A percentile compares a stretch with the other conserved stretches of the same genome.
These are phyloP conservation scores for Skeletonema tropicum DNA, from an alignment of 108 stramenopile species.

Conservation along the genomic window DNA sequence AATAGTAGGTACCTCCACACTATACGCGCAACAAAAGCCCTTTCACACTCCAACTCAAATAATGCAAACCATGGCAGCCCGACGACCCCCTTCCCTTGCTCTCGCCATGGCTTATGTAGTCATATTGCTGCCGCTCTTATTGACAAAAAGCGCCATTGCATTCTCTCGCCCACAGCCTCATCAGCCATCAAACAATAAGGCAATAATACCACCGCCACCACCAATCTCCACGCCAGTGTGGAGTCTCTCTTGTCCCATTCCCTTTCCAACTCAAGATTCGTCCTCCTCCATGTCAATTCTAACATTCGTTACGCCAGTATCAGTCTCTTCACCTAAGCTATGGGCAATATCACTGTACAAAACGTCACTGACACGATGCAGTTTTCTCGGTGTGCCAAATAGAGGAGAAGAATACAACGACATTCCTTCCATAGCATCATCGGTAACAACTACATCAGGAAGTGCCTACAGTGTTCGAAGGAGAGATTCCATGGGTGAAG, in stretches of 20 bases:
- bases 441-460: slow-evolving; percentile 22
- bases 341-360: slow-evolving; percentile 63
- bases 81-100: not conserved
- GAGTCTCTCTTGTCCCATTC: slow-evolving; percentile 46
- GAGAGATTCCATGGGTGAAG: slow-evolving; percentile 20
- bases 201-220: slow-evolving; percentile 45
- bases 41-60: not conserved
- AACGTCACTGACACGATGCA: slow-evolving; percentile 53
- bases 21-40: no score
- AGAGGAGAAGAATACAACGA: slow-evolving; percentile 44
- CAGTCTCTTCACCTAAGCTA: slow-evolving; percentile 56
- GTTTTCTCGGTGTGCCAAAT: slow-evolving; percentile 43
- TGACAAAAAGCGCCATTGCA: not conserved
- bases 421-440: slow-evolving; percentile 31
- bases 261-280: slow-evolving; percentile 9
- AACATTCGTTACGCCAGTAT: slow-evolving; percentile 65
- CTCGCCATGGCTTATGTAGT: not conserved
- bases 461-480: slow-evolving; percentile 2
- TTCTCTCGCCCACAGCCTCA: not conserved
- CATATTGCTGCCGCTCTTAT: not conserved
- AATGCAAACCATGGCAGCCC: not conserved
- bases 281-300: slow-evolving; percentile 69
- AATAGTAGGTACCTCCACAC: no score
- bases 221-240: slow-evolving; percentile 63
- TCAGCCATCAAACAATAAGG: not conserved